Conservation (phyloP, 805 yeast genomes). For the Lachancea sp. region DNA sequence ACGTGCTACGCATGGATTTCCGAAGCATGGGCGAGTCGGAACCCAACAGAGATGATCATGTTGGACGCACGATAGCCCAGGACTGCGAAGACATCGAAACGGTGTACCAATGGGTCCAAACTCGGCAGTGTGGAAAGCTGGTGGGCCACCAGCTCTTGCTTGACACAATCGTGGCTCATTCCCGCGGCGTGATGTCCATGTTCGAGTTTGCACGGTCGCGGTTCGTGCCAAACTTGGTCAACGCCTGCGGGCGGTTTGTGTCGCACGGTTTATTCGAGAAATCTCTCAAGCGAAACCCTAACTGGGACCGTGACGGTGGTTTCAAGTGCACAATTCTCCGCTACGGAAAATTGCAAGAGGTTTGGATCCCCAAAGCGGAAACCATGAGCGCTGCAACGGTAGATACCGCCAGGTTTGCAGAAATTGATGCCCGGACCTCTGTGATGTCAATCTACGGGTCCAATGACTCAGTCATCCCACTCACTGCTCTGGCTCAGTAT, state of each 20-base stretch:
- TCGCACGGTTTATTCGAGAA: slow-evolving; percentile 42
- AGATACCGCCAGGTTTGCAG: slow-evolving; percentile 38
- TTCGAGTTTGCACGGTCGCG: slow-evolving; percentile 55
- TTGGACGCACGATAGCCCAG: slow-evolving; percentile 53
- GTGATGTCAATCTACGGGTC: slow-evolving; percentile 69
- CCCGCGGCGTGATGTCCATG: slow-evolving; percentile 74
- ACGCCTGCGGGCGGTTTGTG: slow-evolving; percentile 66
- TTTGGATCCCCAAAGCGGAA: slow-evolving; percentile 46
- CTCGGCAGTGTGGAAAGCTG: slow-evolving; percentile 23
- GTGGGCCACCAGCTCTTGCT: slow-evolving; percentile 41
- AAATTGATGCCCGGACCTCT: slow-evolving; percentile 41
- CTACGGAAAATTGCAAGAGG: slow-evolving; percentile 41
- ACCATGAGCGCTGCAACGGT: slow-evolving; percentile 43
- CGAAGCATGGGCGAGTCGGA: slow-evolving; percentile 79
- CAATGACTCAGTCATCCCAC: slow-evolving; percentile 59
- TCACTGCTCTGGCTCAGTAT: slow-evolving; percentile 52
- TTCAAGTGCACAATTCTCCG: slow-evolving; percentile 39
- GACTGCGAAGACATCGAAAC: slow-evolving; percentile 65
- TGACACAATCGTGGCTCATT: slow-evolving; percentile 64
- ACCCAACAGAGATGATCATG: slow-evolving; percentile 24
- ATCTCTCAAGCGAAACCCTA: slow-evolving; percentile 30
- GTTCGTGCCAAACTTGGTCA: slow-evolving; percentile 59
- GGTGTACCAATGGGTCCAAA: slow-evolving; percentile 33
- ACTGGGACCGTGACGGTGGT: slow-evolving; percentile 39
- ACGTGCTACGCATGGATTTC: slow-evolving; percentile 73